Evolutionary conservation across 345 rosid genomes (phyloP).

Genomic region (Salix brachista): DNA sequence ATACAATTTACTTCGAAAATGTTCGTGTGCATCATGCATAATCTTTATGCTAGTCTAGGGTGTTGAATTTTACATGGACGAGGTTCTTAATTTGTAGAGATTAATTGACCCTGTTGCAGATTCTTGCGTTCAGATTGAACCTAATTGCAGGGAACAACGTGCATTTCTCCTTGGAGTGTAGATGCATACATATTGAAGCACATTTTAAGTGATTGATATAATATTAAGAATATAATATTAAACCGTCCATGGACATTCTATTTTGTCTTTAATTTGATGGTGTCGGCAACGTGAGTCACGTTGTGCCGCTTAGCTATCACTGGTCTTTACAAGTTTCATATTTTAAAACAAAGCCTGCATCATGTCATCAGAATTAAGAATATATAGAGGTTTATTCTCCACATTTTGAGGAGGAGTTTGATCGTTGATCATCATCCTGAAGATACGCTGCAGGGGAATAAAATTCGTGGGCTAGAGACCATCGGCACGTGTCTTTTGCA

Average conservation of each 20-base stretch:
- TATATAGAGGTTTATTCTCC: neutral
- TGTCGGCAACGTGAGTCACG: conserved; percentile 38
- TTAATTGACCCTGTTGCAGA: neutral
- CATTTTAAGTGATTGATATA: neutral
- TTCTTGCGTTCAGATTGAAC: neutral
- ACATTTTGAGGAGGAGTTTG: neutral
- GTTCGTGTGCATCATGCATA: neutral
- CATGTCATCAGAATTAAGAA: neutral
- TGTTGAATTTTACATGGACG: no score
- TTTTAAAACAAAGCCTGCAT: neutral
- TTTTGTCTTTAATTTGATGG: neutral
- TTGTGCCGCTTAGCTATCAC: conserved; percentile 14
- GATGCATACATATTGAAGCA: neutral
- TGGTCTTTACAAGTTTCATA: neutral
- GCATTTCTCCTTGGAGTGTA: neutral
- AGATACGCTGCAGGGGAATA: neutral
- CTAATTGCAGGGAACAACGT: neutral
- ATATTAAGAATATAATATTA: neutral
- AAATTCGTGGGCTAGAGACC: no score
- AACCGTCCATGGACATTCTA: neutral
- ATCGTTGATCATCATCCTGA: neutral
- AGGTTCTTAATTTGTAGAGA: no score
- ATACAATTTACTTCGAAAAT: no score
- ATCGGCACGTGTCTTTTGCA: neutral
- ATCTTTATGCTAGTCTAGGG: neutral